Percentiles rank a stretch among this genome's conserved stretches.
Conservation (phyloP, 768 basidiomycete species). For the Fibroporia radiculosa region DNA sequence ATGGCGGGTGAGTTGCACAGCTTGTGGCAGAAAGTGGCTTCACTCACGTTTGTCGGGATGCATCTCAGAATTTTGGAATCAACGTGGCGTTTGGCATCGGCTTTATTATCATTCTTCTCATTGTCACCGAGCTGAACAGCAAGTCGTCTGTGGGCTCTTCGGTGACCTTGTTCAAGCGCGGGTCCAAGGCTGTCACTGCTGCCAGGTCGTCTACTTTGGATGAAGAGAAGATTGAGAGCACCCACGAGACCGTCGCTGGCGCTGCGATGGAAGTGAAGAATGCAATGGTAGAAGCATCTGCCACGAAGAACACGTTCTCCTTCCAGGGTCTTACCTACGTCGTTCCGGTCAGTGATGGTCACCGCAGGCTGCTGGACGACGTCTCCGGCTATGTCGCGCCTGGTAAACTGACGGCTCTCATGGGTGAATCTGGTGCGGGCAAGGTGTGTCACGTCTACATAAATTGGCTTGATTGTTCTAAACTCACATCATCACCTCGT, state of each 20-base stretch:
- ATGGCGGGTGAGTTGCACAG: constrained; percentile 35
- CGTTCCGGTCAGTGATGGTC: constrained; percentile 43
- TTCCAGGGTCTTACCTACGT: constrained; percentile 70
- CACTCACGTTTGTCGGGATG: background rate
- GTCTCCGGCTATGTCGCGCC: constrained; percentile 77
- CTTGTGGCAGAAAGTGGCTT: background rate
- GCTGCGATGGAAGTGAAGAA: background rate
- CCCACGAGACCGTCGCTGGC: background rate
- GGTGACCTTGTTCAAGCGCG: constrained; percentile 62
- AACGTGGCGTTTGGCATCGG: constrained; percentile 52
- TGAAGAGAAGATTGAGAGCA: background rate
- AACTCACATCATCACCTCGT: background rate
- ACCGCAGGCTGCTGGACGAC: constrained; percentile 51
- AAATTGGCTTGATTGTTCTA: background rate
- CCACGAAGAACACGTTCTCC: constrained; percentile 54
- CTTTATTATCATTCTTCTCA: constrained; percentile 43
- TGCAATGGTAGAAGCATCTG: background rate
- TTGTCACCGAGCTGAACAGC: constrained; percentile 46
- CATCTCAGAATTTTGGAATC: constrained; percentile 59
- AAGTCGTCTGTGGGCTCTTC: constrained; percentile 26
- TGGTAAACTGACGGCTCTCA: constrained; percentile 71
- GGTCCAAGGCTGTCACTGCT: constrained; percentile 26
- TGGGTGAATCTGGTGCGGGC: constrained; percentile 56
- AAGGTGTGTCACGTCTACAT: constrained; percentile 22
- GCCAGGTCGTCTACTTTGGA: background rate